These are phyloP conservation scores for Gossypium lobatum DNA, from an alignment of 441 rosid genomes.

Conservation along the genomic window DNA sequence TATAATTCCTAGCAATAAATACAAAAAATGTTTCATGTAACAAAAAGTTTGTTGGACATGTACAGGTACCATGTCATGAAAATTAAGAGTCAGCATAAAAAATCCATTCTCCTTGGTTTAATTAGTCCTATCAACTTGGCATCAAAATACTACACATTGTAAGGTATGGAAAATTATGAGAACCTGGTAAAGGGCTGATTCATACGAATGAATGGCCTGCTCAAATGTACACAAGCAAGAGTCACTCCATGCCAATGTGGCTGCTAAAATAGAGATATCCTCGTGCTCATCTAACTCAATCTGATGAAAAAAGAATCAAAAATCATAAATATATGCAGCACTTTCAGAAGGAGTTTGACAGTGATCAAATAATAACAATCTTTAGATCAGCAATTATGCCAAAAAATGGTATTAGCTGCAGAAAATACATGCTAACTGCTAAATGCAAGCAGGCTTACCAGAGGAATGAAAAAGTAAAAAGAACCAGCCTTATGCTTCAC, in stretches of 20 bases:
- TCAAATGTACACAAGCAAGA: constrained; percentile 42
- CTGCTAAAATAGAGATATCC: constrained; percentile 66
- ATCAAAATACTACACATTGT: not conserved
- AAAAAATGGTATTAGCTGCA: not conserved
- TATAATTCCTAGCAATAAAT: not conserved
- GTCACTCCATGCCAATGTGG: constrained; percentile 80
- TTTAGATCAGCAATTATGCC: not conserved
- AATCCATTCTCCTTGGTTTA: not conserved
- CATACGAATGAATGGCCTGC: constrained; percentile 56
- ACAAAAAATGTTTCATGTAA: not conserved
- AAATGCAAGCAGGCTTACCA: constrained; percentile 39
- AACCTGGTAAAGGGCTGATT: constrained; percentile 65
- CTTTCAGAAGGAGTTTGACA: constrained; percentile 8
- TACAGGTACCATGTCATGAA: not conserved
- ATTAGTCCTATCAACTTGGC: not conserved
- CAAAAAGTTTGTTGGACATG: not conserved
- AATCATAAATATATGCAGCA: constrained; percentile 11
- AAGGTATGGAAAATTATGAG: constrained; percentile 4
- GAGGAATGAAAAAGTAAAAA: constrained; percentile 73
- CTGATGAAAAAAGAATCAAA: constrained; percentile 41
- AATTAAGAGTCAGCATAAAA: not conserved
- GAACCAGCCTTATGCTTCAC: constrained; percentile 59
- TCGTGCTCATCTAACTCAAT: constrained; percentile 71
- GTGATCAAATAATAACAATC: not conserved
- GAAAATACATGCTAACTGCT: not conserved